Conservation (phyloP, 352 stramenopile species). For the Pythium volutum region DNA sequence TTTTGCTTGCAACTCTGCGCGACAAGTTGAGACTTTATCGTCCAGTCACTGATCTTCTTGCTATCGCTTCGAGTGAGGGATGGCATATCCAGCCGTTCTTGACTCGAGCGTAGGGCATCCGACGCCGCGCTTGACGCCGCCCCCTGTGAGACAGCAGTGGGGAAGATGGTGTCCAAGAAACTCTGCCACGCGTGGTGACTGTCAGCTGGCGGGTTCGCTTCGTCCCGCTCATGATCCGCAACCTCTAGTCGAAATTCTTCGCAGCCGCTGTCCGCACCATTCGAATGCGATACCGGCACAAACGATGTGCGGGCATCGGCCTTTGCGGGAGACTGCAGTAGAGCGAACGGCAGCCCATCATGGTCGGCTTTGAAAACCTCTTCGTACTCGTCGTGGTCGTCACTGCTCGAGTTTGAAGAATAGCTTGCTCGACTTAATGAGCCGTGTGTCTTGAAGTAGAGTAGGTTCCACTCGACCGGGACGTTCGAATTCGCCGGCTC, state of each 20-base stretch:
- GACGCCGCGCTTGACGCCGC: neutral
- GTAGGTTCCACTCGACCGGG: constrained; percentile 42
- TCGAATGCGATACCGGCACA: constrained; percentile 5
- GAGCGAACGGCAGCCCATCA: constrained; percentile 59
- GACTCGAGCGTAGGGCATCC: neutral
- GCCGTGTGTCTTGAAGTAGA: constrained; percentile 43
- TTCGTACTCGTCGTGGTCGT: constrained; percentile 44
- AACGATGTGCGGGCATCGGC: constrained; percentile 4
- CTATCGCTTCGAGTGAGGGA: constrained; percentile 24
- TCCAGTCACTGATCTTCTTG: constrained; percentile 65
- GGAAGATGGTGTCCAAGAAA: constrained; percentile 57
- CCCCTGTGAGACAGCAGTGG: constrained; percentile 1
- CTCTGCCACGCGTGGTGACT: constrained; percentile 30
- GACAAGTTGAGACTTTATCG: constrained; percentile 59
- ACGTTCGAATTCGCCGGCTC: constrained; percentile 33
- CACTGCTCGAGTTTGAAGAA: constrained; percentile 26
- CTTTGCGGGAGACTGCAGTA: constrained; percentile 44
- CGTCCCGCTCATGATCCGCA: neutral
- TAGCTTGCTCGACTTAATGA: constrained; percentile 39
- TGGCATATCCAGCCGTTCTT: constrained; percentile 17
- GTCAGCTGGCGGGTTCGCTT: neutral
- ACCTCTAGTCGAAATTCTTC: constrained; percentile 1
- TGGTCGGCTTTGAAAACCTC: constrained; percentile 50
- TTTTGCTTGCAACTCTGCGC: constrained; percentile 54
- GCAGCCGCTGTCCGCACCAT: neutral